These are phyloP conservation scores for Primulina eburnea DNA, from an alignment of 257 asterid species.

Conservation along the genomic window DNA sequence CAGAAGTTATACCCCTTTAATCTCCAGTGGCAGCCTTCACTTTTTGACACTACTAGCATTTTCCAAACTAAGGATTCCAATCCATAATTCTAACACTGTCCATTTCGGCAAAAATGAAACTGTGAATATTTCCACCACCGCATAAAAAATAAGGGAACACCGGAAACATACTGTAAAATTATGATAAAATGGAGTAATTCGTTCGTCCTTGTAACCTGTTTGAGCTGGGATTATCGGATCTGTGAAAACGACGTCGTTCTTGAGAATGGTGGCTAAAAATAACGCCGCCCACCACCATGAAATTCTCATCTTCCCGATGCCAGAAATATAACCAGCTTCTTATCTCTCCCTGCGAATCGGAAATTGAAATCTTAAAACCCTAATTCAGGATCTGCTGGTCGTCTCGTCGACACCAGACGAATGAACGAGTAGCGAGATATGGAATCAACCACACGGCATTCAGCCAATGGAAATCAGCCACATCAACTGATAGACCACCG, in stretches of 20 bases:
- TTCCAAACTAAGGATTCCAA: not conserved
- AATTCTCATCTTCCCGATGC: slow-evolving; percentile 32
- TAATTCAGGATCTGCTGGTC: slow-evolving; percentile 10
- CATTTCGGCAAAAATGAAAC: not conserved
- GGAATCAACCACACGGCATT: not conserved
- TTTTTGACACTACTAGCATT: not conserved
- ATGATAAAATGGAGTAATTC: not conserved
- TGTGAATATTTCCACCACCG: not conserved
- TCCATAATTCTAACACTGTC: not conserved
- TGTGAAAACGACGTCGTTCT: slow-evolving; percentile 29
- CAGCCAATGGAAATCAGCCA: not conserved
- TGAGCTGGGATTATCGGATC: slow-evolving; percentile 52
- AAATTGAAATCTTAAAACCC: slow-evolving; percentile 30
- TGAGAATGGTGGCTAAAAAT: slow-evolving; percentile 21
- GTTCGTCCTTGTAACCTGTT: slow-evolving; percentile 34
- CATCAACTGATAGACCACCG: not conserved
- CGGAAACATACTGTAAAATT: slow-evolving; percentile 12
- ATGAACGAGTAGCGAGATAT: not conserved
- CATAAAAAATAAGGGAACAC: slow-evolving; percentile 3
- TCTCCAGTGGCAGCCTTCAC: slow-evolving; percentile 7
- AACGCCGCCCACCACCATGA: slow-evolving; percentile 29
- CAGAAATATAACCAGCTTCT: not conserved
- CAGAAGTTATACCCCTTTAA: not conserved
- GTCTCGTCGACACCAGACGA: too few relatives aligned
- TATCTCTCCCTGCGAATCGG: slow-evolving; percentile 9